Evolutionary conservation across 1,139 yeast species (phyloP).

Genomic region (Hansenula lynferdii): DNA sequence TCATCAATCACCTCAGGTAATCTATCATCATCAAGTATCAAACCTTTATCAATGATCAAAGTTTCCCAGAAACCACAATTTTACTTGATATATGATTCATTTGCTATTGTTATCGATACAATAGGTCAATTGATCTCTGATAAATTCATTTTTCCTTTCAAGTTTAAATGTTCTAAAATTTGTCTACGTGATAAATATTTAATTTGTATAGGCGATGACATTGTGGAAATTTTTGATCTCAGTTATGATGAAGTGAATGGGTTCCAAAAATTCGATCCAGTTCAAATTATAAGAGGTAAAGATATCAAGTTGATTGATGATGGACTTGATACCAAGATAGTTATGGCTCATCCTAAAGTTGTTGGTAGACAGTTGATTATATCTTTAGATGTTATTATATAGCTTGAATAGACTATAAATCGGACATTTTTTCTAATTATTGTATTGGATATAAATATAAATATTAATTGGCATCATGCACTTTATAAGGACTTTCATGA

Average conservation of each 20-base stretch:
- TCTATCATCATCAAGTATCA: slow-evolving; percentile 20
- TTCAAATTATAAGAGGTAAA: slow-evolving; percentile 74
- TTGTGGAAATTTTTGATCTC: slow-evolving; percentile 65
- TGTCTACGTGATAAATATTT: slow-evolving; percentile 56
- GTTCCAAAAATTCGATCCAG: slow-evolving; percentile 35
- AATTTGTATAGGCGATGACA: slow-evolving; percentile 60
- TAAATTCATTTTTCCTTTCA: slow-evolving; percentile 51
- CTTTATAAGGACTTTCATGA: not conserved
- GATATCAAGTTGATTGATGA: slow-evolving; percentile 47
- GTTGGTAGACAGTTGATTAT: slow-evolving; percentile 57
- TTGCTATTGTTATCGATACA: slow-evolving; percentile 66
- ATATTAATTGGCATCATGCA: not conserved
- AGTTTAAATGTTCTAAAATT: slow-evolving; percentile 54
- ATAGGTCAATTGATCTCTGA: slow-evolving; percentile 56
- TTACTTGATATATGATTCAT: slow-evolving; percentile 65
- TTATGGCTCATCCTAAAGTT: slow-evolving; percentile 68
- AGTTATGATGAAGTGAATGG: slow-evolving; percentile 41
- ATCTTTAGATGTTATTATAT: slow-evolving; percentile 7
- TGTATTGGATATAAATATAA: not conserved
- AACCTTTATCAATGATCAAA: slow-evolving; percentile 63
- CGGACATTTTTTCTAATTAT: not conserved
- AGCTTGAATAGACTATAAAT: not conserved
- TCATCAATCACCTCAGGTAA: not conserved
- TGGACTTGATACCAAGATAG: slow-evolving; percentile 39
- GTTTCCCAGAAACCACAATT: slow-evolving; percentile 48